Evolutionary conservation across 441 rosid genomes (phyloP).

Genomic region (Gossypium davidsonii): DNA sequence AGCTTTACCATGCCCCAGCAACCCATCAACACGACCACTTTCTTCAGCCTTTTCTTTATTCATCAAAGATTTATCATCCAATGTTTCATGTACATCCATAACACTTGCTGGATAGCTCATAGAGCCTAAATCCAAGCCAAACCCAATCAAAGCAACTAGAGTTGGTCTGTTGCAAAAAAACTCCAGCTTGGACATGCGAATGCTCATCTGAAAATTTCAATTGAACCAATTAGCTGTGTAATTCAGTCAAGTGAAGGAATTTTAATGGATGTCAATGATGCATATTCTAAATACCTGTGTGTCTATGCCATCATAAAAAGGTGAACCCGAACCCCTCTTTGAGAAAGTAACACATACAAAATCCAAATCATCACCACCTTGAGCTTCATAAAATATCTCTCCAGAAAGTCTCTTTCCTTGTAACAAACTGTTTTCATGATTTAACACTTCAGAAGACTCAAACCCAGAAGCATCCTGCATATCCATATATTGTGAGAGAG

Average conservation of each 20-base stretch:
- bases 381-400: slow-evolving; percentile 88
- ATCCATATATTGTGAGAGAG: slow-evolving; percentile 44
- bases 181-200: slow-evolving; percentile 93
- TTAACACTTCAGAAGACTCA: slow-evolving; percentile 47
- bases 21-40: slow-evolving; percentile 68
- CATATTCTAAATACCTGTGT: slow-evolving; percentile 58
- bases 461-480: slow-evolving; percentile 37
- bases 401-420: slow-evolving; percentile 51
- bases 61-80: slow-evolving; percentile 40
- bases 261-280: slow-evolving; percentile 18
- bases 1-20: slow-evolving; percentile 91
- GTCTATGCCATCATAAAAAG: slow-evolving; percentile 87
- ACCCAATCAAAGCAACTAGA: slow-evolving; percentile 87
- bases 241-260: slow-evolving; percentile 7
- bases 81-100: slow-evolving; percentile 27
- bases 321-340: slow-evolving; percentile 68
- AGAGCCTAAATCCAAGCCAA: slow-evolving; percentile 74
- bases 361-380: slow-evolving; percentile 64
- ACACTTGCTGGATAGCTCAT: slow-evolving; percentile 30
- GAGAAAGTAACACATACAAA: slow-evolving; percentile 84
- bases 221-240: slow-evolving; percentile 28
- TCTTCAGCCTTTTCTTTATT: slow-evolving; percentile 70
- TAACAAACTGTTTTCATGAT: slow-evolving; percentile 42
- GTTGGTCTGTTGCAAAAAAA: slow-evolving; percentile 97
- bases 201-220: slow-evolving; percentile 72